These are phyloP conservation scores for Penicillium aurantiogriseum DNA, from an alignment of 2,329 filamentous ascomycete genomes.

Conservation along the genomic window DNA sequence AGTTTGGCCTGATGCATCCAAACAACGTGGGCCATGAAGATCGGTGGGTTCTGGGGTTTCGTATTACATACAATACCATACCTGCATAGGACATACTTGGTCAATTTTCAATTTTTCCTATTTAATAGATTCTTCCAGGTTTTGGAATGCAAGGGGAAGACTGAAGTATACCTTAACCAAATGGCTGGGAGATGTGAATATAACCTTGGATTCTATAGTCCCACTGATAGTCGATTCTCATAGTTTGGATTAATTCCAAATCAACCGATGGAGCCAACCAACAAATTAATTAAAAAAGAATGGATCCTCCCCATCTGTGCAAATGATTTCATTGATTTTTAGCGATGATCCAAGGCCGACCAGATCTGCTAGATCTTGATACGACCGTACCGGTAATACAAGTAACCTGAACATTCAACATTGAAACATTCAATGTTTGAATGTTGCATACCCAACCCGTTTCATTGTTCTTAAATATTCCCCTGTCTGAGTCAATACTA, in stretches of 20 bases:
- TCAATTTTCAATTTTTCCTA: background rate
- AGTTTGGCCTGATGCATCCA: conserved; percentile 39
- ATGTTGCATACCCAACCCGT: background rate
- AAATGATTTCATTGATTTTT: conserved; percentile 21
- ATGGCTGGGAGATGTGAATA: background rate
- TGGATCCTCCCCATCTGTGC: background rate
- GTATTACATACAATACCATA: conserved; percentile 8
- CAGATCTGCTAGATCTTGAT: conserved; percentile 12
- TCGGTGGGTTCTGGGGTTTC: conserved; percentile 22
- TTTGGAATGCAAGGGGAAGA: background rate
- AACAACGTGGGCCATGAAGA: conserved; percentile 40
- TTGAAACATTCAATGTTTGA: background rate
- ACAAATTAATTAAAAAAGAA: background rate
- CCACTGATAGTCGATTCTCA: background rate
- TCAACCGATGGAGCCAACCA: background rate
- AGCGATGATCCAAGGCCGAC: conserved; percentile 8
- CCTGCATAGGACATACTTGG: background rate
- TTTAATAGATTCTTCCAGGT: background rate
- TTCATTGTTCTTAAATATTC: background rate
- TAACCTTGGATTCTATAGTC: background rate
- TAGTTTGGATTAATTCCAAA: conserved; percentile 15
- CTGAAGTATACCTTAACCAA: background rate
- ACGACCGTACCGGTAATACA: conserved; percentile 13
- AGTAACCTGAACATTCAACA: background rate
- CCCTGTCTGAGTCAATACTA: background rate